Evolutionary conservation across 345 rosid genomes (phyloP).

Genomic region (Raphanus raphanistrum): DNA sequence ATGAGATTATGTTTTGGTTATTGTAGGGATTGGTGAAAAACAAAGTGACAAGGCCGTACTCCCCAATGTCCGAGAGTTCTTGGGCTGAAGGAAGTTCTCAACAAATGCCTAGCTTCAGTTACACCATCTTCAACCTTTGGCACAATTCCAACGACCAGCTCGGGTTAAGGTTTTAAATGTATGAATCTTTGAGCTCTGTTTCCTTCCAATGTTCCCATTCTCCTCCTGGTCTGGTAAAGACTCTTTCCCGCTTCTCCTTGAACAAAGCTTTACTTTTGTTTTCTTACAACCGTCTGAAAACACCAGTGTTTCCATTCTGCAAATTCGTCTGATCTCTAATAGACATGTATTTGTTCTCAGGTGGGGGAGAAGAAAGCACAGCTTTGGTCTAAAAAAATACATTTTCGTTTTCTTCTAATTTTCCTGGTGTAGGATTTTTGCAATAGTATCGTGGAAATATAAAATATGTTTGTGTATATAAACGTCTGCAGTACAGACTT

Average conservation of each 20-base stretch:
- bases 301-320: background rate
- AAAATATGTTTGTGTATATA: conserved; percentile 20
- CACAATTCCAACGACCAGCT: conserved; percentile 30
- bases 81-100: conserved; percentile 61
- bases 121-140: conserved; percentile 65
- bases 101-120: conserved; percentile 53
- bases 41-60: conserved; percentile 81
- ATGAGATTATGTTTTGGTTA: background rate
- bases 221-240: conserved; percentile 26
- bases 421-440: conserved; percentile 18
- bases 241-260: background rate
- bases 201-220: background rate
- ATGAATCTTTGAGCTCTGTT: conserved; percentile 13
- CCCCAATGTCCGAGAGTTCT: conserved; percentile 57
- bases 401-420: background rate
- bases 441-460: conserved; percentile 16
- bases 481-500: conserved; percentile 32
- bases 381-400: background rate
- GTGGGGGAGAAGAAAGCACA: conserved; percentile 14
- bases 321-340: background rate
- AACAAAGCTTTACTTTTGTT: background rate
- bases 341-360: conserved; percentile 18
- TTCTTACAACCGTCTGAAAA: background rate
- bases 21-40: conserved; percentile 66
- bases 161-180: conserved; percentile 11